Evolutionary conservation across 371 early-diverging fungal genomes (phyloP).

Genomic region (Mucor circinelloides): DNA sequence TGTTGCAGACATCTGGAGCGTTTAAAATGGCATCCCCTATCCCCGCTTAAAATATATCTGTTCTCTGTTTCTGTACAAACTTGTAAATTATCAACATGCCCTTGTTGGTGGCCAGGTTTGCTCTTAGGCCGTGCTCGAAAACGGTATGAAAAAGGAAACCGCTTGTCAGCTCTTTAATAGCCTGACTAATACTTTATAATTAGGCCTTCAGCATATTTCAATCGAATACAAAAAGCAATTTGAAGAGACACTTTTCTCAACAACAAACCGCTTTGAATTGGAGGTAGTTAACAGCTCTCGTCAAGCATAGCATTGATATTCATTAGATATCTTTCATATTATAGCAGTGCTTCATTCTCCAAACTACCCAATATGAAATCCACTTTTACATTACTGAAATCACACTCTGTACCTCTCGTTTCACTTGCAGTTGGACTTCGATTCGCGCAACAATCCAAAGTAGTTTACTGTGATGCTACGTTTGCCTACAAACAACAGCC

Average conservation of each 20-base stretch:
- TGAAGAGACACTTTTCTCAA: not conserved
- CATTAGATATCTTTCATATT: not conserved
- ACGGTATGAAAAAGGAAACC: not conserved
- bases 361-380: not conserved
- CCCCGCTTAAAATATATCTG: not conserved
- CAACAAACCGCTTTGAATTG: not conserved
- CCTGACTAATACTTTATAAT: not conserved
- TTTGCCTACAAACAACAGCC: not conserved
- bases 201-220: not conserved
- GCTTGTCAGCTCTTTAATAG: not conserved
- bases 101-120: constrained; percentile 15
- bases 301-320: not conserved
- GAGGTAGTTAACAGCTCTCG: not conserved
- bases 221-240: not conserved
- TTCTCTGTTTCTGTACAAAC: not conserved
- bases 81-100: constrained; percentile 11
- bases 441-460: not conserved
- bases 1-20: not conserved
- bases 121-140: constrained; percentile 16
- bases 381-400: not conserved
- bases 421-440: constrained; percentile 15
- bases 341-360: not conserved
- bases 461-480: constrained; percentile 23
- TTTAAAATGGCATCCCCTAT: not conserved
- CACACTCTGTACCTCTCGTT: constrained; percentile 5